Base-by-base conservation (phyloP, 768 basidiomycete species). In the Boletus insuetus region DNA sequence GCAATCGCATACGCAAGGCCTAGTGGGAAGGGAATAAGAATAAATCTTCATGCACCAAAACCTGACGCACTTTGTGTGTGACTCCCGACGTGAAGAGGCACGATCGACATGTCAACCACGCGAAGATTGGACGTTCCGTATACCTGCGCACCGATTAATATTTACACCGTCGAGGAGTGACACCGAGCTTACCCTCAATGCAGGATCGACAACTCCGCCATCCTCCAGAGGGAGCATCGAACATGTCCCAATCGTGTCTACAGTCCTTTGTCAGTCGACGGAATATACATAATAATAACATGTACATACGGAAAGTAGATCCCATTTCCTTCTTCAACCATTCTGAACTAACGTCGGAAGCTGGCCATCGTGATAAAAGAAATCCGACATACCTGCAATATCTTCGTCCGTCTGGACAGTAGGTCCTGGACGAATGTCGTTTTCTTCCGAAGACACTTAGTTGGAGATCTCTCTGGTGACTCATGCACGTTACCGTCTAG, bases 151-250 rank as follows among this genome's bases (percentile, higher is more conserved):
- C 19, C 42, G 32, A 37, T 51, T 24, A 51, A n/a, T 11, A 19
- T 34, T 37, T 19, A 34, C 24, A 16, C 12, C 42, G 24, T 42
- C 16, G 34, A 10, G 8, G 8, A 17, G 16, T 4, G 26, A 20
- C 8, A 6, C 17, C 11, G 34, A 37, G 14, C 51, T 35, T 20
- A 24, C 51, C 51, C n/a, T 44, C 10, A 51, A 42, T 20, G 41
- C 7, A 9, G 51, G 17, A 19, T 51, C 51, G 17, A 51, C 51
- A 4, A 51, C 42, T n/a, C 51, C 49, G 1, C 49, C 51, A 8
- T 51, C 51, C 12, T 51, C 51, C 34, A 37, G 8, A 26, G 51
- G 51, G n/a, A 51, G 42, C 32, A 51, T 51, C 11, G 51, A 51
- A 44, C 51, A 44, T 19, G 51, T 44, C 42, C 51, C 51, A 4